Conservation (phyloP, 1,284 basidiomycete genomes). For the Papiliotrema fonsecae region DNA sequence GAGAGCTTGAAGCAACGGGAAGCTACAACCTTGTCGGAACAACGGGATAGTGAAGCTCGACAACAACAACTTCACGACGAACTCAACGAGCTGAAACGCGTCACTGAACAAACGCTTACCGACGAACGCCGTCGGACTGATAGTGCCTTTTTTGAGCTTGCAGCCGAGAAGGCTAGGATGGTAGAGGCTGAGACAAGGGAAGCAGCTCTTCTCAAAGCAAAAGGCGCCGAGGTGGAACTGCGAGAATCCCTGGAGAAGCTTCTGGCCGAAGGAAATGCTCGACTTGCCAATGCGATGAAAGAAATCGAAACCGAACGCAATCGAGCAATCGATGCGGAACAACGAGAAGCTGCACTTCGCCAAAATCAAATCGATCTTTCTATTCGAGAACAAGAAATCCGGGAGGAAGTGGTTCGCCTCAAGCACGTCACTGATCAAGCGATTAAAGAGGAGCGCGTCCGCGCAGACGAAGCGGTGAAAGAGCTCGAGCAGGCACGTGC, state of each 20-base stretch:
- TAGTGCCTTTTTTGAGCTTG: too few species aligned
- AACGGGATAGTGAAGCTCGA: background rate
- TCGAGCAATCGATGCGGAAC: background rate
- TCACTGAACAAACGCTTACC: background rate
- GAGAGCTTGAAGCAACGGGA: too few species aligned
- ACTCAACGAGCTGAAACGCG: background rate
- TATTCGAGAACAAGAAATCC: background rate
- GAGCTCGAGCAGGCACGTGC: constrained; percentile 1
- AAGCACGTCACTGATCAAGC: background rate
- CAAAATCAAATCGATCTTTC: background rate
- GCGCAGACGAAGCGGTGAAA: background rate
- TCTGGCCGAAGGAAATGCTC: too few species aligned
- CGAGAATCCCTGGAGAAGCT: too few species aligned
- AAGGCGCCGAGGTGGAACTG: too few species aligned
- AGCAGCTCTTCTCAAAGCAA: too few species aligned
- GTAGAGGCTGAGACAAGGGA: too few species aligned
- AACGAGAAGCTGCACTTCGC: background rate
- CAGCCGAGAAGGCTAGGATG: too few species aligned
- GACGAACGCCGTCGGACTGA: background rate
- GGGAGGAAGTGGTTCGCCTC: background rate
- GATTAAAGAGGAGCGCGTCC: background rate
- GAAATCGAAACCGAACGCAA: too few species aligned
- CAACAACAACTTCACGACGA: background rate
- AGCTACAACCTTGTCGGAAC: too few species aligned
- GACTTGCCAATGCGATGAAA: too few species aligned